A percentile compares a stretch with the other conserved stretches of the same genome.
Evolutionary conservation across 768 basidiomycete species (phyloP).

Genomic region (Lactifluus volemus): DNA sequence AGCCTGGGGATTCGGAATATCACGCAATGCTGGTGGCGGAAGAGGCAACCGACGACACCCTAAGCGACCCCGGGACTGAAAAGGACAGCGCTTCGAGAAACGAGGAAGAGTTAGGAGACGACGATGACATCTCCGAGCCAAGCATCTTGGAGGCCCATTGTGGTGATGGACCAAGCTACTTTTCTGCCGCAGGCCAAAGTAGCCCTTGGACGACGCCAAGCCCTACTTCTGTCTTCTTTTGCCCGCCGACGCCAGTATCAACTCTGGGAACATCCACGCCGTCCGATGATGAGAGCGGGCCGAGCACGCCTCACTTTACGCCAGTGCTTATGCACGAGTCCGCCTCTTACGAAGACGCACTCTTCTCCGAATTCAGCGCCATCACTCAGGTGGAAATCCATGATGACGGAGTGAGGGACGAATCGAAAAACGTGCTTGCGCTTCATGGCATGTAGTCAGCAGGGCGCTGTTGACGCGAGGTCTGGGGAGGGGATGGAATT

Average conservation of each 20-base stretch:
- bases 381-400: background rate
- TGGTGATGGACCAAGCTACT: background rate
- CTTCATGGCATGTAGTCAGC: background rate
- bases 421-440: background rate
- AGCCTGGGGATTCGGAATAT: background rate
- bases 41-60: background rate
- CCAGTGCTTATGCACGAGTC: constrained; percentile 1
- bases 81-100: background rate
- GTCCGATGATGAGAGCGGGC: background rate
- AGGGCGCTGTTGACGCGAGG: background rate
- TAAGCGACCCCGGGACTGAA: background rate
- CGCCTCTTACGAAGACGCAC: background rate
- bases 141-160: background rate
- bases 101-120: background rate
- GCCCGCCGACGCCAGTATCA: background rate
- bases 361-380: constrained; percentile 4
- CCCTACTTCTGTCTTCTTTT: background rate
- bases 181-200: too few species aligned
- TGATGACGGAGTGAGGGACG: background rate
- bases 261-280: background rate
- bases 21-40: background rate
- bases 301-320: background rate
- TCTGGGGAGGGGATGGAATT: background rate
- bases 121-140: background rate
- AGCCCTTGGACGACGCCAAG: background rate